phyloP scores from a whole-genome alignment of 2,329 filamentous ascomycete species.

The Cladophialophora immunda region DNA sequence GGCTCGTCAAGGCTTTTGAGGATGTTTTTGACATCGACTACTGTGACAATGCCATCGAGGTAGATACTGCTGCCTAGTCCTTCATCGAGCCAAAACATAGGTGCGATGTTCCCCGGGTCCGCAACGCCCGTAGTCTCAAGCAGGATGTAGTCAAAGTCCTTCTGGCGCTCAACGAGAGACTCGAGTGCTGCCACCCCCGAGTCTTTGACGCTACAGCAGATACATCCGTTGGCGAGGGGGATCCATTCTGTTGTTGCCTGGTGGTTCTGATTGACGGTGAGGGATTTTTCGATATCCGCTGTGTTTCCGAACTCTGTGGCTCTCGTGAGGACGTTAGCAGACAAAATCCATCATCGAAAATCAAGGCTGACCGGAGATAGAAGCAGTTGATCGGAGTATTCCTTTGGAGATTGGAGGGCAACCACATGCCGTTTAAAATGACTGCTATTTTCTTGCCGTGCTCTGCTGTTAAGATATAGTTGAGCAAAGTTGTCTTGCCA shows the following conservation, averaged over 20 bases:
- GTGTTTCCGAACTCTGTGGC: conserved; percentile 80
- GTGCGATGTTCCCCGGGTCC: conserved; percentile 93
- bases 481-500: conserved; percentile 93
- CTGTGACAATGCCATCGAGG: conserved; percentile 92
- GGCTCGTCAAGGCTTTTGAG: conserved; percentile 79
- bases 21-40: conserved; percentile 96
- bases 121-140: conserved; percentile 95
- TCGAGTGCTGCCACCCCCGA: conserved; percentile 94
- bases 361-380: background rate
- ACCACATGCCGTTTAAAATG: conserved; percentile 80
- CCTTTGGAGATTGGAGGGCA: background rate
- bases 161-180: conserved; percentile 87
- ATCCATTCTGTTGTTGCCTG: conserved; percentile 93
- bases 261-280: conserved; percentile 86
- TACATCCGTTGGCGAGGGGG: conserved; percentile 93
- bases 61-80: conserved; percentile 95
- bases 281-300: conserved; percentile 92
- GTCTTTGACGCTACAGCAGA: conserved; percentile 98
- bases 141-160: conserved; percentile 89
- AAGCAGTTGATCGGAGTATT: background rate
- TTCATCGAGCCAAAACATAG: conserved; percentile 97
- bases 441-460: conserved; percentile 99
- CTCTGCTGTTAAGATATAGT: conserved; percentile 92
- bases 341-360: background rate
- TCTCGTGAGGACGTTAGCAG: background rate